Percentiles rank a stretch among this genome's conserved stretches.
Evolutionary conservation across 192 early-diverging fungal genomes (phyloP).

Genomic region (Chytriomyces hyalinus): DNA sequence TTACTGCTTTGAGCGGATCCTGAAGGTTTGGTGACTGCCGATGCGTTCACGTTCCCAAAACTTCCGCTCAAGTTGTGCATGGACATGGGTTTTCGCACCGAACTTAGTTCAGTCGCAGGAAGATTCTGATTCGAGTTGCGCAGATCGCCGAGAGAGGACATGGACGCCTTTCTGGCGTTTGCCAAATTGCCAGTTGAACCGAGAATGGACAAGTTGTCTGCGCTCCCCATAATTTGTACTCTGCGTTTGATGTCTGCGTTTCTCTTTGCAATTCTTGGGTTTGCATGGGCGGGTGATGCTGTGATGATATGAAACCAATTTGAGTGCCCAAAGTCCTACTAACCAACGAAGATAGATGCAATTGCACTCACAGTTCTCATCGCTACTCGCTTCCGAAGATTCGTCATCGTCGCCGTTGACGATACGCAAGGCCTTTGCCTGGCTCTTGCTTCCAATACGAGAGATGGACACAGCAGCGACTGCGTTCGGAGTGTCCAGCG

Average conservation of each 20-base stretch:
- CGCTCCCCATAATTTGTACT: conserved; percentile 13
- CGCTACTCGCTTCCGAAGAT: neutral
- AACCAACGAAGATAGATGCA: neutral
- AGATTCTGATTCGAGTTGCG: neutral
- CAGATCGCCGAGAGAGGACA: neutral
- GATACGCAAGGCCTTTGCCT: neutral
- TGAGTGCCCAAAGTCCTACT: neutral
- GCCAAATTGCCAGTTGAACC: neutral
- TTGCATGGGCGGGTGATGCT: neutral
- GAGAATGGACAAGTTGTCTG: conserved; percentile 5
- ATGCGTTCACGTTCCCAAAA: neutral
- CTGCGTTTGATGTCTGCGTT: conserved; percentile 9
- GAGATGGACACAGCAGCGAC: conserved; percentile 36
- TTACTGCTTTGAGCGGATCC: conserved; percentile 12
- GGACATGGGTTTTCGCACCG: neutral
- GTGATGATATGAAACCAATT: neutral
- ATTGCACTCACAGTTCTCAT: neutral
- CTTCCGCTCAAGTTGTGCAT: conserved; percentile 4
- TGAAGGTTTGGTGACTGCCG: neutral
- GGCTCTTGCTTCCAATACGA: neutral
- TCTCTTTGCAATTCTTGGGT: conserved; percentile 1
- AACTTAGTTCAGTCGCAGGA: neutral
- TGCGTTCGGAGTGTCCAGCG: conserved; percentile 16
- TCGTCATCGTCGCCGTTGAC: conserved; percentile 12
- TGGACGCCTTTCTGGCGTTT: neutral